Evolutionary conservation across 2,329 filamentous ascomycete genomes (phyloP), one percentile per base, ranked within the genome.

Genomic region (Dactylonectria estremocensis): DNA sequence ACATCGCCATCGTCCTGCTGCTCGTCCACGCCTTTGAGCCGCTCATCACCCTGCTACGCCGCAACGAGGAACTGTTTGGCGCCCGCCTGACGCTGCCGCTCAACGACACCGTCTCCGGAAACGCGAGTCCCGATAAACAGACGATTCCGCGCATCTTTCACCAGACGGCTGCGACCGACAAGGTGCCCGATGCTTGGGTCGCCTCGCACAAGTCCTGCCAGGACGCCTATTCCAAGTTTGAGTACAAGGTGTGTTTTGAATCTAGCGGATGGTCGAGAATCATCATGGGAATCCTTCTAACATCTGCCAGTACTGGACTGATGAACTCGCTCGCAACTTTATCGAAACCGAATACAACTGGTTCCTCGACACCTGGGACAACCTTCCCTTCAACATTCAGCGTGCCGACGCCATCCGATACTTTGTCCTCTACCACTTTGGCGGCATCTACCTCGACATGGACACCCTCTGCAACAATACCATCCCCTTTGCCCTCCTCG

Each of bases 71-170:
- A 64, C 65, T 80, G 5, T 80, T 80, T 10, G 70, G 68, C 28
- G 69, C 77, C 40, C 73, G 69, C 7, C 71, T 80, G 54, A 68
- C 57, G 2, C 63, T 78, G 5, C 49, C 70, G 40, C 60, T 49
- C 59, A 52, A 65, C 35, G 53, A 52, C 8, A 20, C 61, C 31
- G 59, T 28, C 80, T 92, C 92, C 77, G 91, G 92, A 64, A 90
- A 93, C 82, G 90, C 91, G 77, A 91, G 90, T 16, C 91, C 92
- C 78, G 88, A 87, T 75, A 92, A 93, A 76, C 88, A 90, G 65
- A 10, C 35, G 65, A 91, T 94, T 55, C 92, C 92, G 58, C 92
- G 91, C 80, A 93, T 94, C 75, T 91, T 94, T 46, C 92, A 94
- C 81, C 92, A 93, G 77, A 93, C 92, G 6, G 92, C 91, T 79